phyloP scores from a whole-genome alignment of 2,329 filamentous ascomycete genomes.

The Aspergillus sp. region DNA sequence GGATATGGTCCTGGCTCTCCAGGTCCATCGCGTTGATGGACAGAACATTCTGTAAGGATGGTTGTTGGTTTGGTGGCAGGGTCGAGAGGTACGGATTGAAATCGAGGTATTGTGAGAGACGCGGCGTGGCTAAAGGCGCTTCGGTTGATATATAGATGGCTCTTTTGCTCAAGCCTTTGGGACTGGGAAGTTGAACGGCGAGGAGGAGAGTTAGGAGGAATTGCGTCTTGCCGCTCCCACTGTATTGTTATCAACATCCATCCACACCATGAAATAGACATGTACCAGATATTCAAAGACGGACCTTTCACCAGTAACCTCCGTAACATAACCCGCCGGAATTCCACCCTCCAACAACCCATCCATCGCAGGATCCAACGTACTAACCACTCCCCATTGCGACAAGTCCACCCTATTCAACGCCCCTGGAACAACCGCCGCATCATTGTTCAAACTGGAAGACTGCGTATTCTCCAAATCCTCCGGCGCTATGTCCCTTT shows the following conservation, averaged over 20 bases:
- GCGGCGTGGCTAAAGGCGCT: slow-evolving; percentile 70
- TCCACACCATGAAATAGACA: too few relatives aligned
- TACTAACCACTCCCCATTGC: slow-evolving; percentile 63
- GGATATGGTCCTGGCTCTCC: slow-evolving; percentile 90
- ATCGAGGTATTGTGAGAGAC: slow-evolving; percentile 70
- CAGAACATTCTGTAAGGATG: slow-evolving; percentile 69
- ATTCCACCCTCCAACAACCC: slow-evolving; percentile 68
- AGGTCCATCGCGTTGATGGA: slow-evolving; percentile 81
- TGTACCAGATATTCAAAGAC: not conserved
- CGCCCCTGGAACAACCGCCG: slow-evolving; percentile 11
- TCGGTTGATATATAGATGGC: slow-evolving; percentile 94
- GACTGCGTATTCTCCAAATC: slow-evolving; percentile 28
- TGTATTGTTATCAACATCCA: slow-evolving; percentile 22
- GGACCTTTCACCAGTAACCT: slow-evolving; percentile 84
- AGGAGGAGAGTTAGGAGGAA: slow-evolving; percentile 80
- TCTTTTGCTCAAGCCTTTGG: slow-evolving; percentile 62
- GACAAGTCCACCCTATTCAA: slow-evolving; percentile 26
- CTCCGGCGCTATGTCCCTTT: slow-evolving; percentile 42
- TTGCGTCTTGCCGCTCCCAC: slow-evolving; percentile 90
- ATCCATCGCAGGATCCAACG: slow-evolving; percentile 70
- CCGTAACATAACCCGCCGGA: slow-evolving; percentile 72
- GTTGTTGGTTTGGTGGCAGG: slow-evolving; percentile 36
- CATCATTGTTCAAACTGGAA: slow-evolving; percentile 17
- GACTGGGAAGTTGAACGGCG: slow-evolving; percentile 70
- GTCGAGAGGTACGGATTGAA: slow-evolving; percentile 55